Evolutionary conservation across 805 yeast genomes (phyloP), one percentile per base, ranked within the genome.

Genomic region (Ogataea henricii): DNA sequence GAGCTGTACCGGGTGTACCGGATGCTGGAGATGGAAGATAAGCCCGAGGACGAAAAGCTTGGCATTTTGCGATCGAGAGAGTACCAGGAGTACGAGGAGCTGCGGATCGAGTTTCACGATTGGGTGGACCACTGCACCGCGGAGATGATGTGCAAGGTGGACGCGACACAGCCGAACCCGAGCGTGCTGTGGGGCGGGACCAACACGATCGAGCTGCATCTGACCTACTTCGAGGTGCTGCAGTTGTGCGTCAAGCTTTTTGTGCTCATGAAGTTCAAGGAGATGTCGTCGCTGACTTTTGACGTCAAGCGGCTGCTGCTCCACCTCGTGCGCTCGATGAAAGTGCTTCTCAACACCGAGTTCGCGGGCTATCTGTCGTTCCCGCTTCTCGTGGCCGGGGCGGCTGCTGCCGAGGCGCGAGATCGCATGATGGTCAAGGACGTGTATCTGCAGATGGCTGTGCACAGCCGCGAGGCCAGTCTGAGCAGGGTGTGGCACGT

Each of bases 371-470:
- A 54, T 34, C 25, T 60, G 20, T 37, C 57, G 3, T 59, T 60
- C 36, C 56, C 65, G 3, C 43, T 60, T 12, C 41, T 60, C 3
- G 54, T 60, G 4, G 49, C 54, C 2, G 65, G 64, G 2, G 64
- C 63, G 2, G 57, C 58, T 3, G 63, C 62, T 16, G 59, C 56
- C 21, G 65, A 60, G 39, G 23, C 46, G 12, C 45, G 62, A n/a
- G 65, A 60, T 45, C 51, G 59, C n/a, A 14, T 54, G 8, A 55
- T 53, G 43, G 47, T 58, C 14, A 48, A 53, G 25, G 47, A 41
- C n/a, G 43, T 60, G 14, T 60, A 59, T 37, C 18, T 51, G 9
- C 34, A 46, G 22, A 45, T 41, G 6, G 35, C 50, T 7, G 40
- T 40, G 20, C 43, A 44, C 32, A 49, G 40, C 17, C 41, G 46